Percentiles rank a stretch among this genome's conserved stretches.
These are phyloP conservation scores for Turnera subulata DNA, from an alignment of 345 rosid genomes.

Conservation along the genomic window DNA sequence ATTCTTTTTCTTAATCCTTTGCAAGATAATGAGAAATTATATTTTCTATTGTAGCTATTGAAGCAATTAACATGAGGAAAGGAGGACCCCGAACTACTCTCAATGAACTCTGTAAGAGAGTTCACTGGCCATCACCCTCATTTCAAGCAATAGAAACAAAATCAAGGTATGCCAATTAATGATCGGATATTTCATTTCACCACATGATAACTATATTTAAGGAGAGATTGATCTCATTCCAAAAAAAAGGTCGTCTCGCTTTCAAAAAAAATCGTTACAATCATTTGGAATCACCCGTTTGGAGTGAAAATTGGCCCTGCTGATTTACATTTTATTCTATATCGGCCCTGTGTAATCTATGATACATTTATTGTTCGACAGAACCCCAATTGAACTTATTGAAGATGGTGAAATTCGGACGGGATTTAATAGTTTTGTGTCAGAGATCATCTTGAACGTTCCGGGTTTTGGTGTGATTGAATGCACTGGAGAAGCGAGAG, in stretches of 20 bases:
- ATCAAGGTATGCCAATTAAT: conserved; percentile 33
- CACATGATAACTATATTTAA: no score
- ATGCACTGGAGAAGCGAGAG: conserved; percentile 55
- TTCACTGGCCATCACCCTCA: conserved; percentile 72
- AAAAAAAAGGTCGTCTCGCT: no score
- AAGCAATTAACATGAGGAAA: conserved; percentile 56
- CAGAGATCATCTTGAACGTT: conserved; percentile 46
- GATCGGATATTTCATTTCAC: background rate
- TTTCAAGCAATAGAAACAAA: conserved; percentile 45
- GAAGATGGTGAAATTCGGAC: conserved; percentile 37
- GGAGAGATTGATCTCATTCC: no score
- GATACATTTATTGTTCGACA: conserved; percentile 15
- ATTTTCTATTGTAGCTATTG: conserved; percentile 48
- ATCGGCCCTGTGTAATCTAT: background rate
- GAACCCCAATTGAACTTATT: conserved; percentile 42
- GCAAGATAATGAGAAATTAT: no score
- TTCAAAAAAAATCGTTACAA: no score
- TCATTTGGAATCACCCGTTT: no score
- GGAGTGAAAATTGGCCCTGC: no score
- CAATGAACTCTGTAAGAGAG: conserved; percentile 64
- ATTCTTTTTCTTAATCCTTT: no score
- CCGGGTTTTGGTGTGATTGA: conserved; percentile 43
- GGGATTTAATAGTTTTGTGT: conserved; percentile 48
- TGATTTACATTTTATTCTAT: no score
- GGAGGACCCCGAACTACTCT: conserved; percentile 77